Conservation (phyloP, 169 alveolate genomes). For the Neospora caninum region DNA sequence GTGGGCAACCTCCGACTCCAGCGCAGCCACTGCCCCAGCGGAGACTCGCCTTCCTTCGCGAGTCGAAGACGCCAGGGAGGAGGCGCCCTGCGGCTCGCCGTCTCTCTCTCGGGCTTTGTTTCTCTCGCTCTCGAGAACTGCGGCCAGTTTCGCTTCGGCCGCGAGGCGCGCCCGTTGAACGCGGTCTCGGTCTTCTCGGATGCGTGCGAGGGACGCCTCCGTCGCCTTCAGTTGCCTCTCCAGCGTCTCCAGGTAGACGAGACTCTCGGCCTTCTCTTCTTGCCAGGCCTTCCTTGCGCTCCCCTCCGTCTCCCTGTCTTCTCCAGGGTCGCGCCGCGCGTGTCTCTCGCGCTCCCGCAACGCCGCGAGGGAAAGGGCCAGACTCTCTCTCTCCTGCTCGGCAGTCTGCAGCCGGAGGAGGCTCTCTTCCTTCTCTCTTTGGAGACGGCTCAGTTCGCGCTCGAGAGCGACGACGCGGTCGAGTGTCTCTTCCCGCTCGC, state of each 20-base stretch:
- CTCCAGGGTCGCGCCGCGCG: not conserved
- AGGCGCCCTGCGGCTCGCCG: not conserved
- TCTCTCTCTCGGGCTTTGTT: not conserved
- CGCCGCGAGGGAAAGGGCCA: not conserved
- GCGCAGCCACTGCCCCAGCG: not conserved
- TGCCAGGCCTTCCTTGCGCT: not conserved
- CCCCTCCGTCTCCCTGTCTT: not conserved
- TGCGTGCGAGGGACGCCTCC: not conserved
- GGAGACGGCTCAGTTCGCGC: not conserved
- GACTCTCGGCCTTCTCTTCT: not conserved
- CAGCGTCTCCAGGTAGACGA: not conserved
- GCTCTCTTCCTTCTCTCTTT: conserved; percentile 1
- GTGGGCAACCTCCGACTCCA: not conserved
- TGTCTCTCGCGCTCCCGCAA: not conserved
- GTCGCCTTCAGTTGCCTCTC: not conserved
- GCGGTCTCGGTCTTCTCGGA: not conserved
- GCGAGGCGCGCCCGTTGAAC: not conserved
- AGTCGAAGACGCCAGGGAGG: not conserved
- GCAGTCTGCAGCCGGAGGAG: not conserved
- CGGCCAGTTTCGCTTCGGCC: not conserved
- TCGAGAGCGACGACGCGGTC: not conserved
- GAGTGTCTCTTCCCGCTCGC: not conserved
- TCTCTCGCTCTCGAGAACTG: not conserved
- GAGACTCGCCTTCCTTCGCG: not conserved
- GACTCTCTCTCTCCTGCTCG: conserved; percentile 15